Evolutionary conservation across 23 red algal genomes (phyloP).

Genomic region (Chondrus crispus): DNA sequence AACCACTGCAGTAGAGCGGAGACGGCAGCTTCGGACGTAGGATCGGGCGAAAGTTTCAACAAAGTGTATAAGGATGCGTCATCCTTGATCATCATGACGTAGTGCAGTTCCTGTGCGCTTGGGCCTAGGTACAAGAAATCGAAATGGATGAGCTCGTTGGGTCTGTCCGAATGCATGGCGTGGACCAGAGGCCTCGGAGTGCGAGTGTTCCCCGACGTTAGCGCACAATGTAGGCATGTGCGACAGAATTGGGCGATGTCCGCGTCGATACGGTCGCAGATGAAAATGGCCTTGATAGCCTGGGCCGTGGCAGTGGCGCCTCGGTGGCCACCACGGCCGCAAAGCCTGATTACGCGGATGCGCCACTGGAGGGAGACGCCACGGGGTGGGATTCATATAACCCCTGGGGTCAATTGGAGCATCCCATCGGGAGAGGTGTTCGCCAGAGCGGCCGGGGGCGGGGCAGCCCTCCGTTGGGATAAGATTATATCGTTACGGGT

Average conservation of each 20-base stretch:
- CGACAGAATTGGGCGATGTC: background rate
- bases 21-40: background rate
- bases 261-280: background rate
- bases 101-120: background rate
- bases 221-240: background rate
- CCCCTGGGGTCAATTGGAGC: background rate
- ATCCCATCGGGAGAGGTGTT: background rate
- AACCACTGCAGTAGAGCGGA: background rate
- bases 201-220: background rate
- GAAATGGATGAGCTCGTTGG: background rate
- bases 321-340: constrained; percentile 12
- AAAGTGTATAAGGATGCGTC: background rate
- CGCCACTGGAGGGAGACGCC: background rate
- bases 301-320: background rate
- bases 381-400: background rate
- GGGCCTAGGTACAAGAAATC: background rate
- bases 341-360: background rate
- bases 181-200: background rate
- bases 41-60: background rate
- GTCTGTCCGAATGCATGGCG: background rate
- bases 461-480: background rate
- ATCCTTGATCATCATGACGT: background rate
- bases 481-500: background rate
- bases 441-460: background rate
- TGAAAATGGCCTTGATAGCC: background rate